These are phyloP conservation scores for Ziziphus jujuba DNA, from an alignment of 306 rosid species.

Conservation along the genomic window DNA sequence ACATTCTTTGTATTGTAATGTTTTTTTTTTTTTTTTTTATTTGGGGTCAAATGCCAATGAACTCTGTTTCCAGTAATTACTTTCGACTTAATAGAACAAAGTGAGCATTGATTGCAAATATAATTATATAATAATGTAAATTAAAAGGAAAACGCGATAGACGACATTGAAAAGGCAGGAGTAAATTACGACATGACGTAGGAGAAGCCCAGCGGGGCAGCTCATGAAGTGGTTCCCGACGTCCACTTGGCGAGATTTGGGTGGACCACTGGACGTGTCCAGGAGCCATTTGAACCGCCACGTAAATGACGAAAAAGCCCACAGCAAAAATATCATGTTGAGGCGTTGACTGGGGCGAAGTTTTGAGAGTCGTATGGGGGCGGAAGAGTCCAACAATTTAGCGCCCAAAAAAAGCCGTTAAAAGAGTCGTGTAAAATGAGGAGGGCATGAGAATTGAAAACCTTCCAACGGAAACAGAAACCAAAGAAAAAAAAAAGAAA, in stretches of 20 bases:
- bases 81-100: no score
- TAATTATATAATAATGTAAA: no score
- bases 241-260: constrained; percentile 45
- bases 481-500: background rate
- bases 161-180: no score
- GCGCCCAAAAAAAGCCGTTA: constrained; percentile 21
- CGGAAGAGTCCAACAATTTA: constrained; percentile 29
- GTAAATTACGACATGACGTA: background rate
- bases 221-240: background rate
- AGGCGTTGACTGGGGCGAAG: background rate
- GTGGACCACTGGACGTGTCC: constrained; percentile 47
- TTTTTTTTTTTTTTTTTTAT: no score
- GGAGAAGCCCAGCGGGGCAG: background rate
- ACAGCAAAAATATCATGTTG: background rate
- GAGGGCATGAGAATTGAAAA: background rate
- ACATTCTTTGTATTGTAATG: no score
- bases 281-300: background rate
- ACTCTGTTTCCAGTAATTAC: no score
- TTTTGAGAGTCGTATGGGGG: constrained; percentile 7
- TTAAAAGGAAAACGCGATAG: no score
- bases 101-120: no score
- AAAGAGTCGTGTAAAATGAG: background rate
- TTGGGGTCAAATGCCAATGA: no score
- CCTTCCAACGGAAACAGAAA: constrained; percentile 21
- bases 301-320: constrained; percentile 36